Conservation (phyloP, 495 filamentous ascomycete species). For the Penicillium paxilli region DNA sequence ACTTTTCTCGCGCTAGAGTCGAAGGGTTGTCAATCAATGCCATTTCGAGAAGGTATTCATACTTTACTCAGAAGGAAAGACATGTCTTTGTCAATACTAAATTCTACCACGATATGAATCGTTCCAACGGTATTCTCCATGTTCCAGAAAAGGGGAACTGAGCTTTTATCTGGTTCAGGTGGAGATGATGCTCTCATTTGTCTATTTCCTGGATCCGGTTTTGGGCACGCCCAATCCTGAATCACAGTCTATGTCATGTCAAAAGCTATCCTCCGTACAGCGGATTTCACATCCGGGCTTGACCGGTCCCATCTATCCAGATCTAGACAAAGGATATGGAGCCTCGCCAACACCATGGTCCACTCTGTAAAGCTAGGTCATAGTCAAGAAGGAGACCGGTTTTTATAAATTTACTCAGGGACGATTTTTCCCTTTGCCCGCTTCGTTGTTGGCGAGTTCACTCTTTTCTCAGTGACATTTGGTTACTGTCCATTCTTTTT, state of each 20-base stretch:
- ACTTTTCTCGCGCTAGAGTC: background rate
- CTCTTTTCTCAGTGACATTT: background rate
- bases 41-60: background rate
- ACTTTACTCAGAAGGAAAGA: no score
- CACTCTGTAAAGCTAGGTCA: background rate
- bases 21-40: background rate
- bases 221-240: background rate
- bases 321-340: background rate
- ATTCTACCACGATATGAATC: no score
- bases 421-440: background rate
- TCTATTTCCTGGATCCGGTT: background rate
- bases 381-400: background rate
- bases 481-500: slow-evolving; percentile 7
- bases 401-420: background rate
- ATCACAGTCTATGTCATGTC: background rate
- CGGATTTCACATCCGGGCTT: background rate
- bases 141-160: background rate
- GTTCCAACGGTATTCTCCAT: no score
- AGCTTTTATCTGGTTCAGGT: background rate
- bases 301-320: background rate
- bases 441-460: background rate
- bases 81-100: no score
- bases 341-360: background rate
- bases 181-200: background rate
- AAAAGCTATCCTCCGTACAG: background rate